Conservation (phyloP, 2,329 filamentous ascomycete genomes). For the Calonectria hongkongensis region DNA sequence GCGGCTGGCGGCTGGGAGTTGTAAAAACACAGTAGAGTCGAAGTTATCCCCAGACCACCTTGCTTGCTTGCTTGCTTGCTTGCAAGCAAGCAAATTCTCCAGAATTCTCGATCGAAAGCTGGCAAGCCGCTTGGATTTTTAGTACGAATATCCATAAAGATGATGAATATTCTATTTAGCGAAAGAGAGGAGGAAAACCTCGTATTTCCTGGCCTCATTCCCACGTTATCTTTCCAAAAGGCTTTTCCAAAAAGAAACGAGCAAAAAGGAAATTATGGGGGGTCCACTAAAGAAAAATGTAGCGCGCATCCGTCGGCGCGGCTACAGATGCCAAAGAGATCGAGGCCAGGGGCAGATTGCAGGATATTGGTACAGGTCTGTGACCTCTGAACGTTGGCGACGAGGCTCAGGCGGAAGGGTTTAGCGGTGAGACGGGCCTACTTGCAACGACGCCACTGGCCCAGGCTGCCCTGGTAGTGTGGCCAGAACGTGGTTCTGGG, state of each 20-base stretch:
- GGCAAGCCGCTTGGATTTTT: too few species aligned
- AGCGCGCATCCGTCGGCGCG: background rate
- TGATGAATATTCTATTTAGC: too few species aligned
- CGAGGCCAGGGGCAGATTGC: constrained; percentile 1
- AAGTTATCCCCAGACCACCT: too few species aligned
- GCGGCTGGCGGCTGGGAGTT: too few species aligned
- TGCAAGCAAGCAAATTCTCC: too few species aligned
- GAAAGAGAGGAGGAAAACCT: too few species aligned
- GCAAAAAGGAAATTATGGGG: background rate
- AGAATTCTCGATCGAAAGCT: too few species aligned
- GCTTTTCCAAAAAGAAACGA: too few species aligned
- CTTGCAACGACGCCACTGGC: background rate
- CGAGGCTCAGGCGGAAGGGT: background rate
- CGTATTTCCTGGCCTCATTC: too few species aligned
- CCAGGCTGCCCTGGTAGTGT: background rate
- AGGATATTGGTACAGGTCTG: background rate
- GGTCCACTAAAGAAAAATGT: background rate
- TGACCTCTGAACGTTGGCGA: background rate
- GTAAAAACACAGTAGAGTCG: too few species aligned
- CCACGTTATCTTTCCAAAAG: background rate
- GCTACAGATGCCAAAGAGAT: background rate
- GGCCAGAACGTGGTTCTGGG: background rate
- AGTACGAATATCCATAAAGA: too few species aligned
- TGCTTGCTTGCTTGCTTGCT: too few species aligned
- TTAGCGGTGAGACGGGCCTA: background rate